A percentile compares a stretch with the other conserved stretches of the same genome.
These are phyloP conservation scores for Paragyromitra xinjiangensis DNA, from an alignment of 495 filamentous ascomycete species.

Conservation along the genomic window DNA sequence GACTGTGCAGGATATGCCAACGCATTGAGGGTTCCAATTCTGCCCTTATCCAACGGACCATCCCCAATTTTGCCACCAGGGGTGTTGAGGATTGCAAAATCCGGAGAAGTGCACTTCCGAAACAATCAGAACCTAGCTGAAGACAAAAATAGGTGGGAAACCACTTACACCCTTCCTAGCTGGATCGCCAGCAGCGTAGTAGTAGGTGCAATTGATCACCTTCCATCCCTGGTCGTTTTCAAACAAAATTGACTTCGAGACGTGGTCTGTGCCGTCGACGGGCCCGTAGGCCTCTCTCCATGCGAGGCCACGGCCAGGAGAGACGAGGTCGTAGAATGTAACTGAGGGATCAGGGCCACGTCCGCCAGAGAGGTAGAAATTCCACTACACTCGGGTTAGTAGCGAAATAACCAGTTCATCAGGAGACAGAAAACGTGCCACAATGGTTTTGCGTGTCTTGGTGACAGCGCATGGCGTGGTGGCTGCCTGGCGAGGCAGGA, in stretches of 20 bases:
- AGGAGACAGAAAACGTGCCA: not conserved
- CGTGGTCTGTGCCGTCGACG: slow-evolving; percentile 4
- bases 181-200: slow-evolving; percentile 17
- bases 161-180: slow-evolving; percentile 19
- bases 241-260: slow-evolving; percentile 35
- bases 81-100: slow-evolving; percentile 39
- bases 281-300: slow-evolving; percentile 34
- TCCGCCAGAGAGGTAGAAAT: slow-evolving; percentile 39
- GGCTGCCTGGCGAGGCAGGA: slow-evolving; percentile 21
- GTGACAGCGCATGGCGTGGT: slow-evolving; percentile 18
- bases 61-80: slow-evolving; percentile 20
- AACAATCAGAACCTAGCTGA: not conserved
- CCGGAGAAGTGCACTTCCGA: slow-evolving; percentile 39
- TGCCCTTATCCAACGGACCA: slow-evolving; percentile 33
- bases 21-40: slow-evolving; percentile 25
- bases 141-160: not conserved
- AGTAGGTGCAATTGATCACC: slow-evolving; percentile 33
- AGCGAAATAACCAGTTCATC: not conserved
- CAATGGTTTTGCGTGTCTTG: slow-evolving; percentile 33
- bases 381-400: slow-evolving; percentile 11
- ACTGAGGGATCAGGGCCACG: slow-evolving; percentile 16
- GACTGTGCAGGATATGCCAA: slow-evolving; percentile 28
- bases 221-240: slow-evolving; percentile 41
- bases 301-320: slow-evolving; percentile 28
- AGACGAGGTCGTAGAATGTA: slow-evolving; percentile 12